These are phyloP conservation scores for Xylaria longipes DNA, from an alignment of 495 filamentous ascomycete genomes.

Conservation along the genomic window DNA sequence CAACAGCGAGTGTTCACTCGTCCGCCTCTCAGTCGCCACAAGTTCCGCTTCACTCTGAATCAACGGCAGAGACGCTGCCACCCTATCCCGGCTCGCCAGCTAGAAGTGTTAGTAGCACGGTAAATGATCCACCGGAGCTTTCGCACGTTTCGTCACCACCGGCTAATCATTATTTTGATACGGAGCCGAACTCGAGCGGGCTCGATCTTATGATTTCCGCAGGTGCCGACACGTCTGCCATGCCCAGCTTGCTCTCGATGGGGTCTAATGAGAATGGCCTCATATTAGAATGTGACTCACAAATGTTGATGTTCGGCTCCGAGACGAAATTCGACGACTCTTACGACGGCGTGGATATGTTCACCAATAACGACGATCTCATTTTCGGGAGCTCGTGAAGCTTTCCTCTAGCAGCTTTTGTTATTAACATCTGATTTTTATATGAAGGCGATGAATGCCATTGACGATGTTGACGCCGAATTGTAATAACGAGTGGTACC, in stretches of 20 bases:
- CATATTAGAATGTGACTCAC: constrained; percentile 45
- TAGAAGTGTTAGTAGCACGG: constrained; percentile 48
- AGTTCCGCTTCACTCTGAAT: constrained; percentile 36
- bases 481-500: constrained; percentile 3
- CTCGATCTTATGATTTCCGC: constrained; percentile 36
- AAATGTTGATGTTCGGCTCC: constrained; percentile 46
- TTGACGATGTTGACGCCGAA: constrained; percentile 5
- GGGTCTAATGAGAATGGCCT: constrained; percentile 40
- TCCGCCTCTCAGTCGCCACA: constrained; percentile 47
- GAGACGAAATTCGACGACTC: constrained; percentile 53
- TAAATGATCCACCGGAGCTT: constrained; percentile 55
- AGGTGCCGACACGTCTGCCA: constrained; percentile 33
- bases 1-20: constrained; percentile 46
- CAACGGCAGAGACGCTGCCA: constrained; percentile 34
- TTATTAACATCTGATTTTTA: neutral
- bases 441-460: constrained; percentile 3
- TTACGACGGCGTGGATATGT: constrained; percentile 50
- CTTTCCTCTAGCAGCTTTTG: neutral
- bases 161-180: constrained; percentile 50
- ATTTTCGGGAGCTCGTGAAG: constrained; percentile 50
- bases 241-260: constrained; percentile 43
- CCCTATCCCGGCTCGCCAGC: constrained; percentile 53
- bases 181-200: constrained; percentile 45
- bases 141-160: constrained; percentile 57
- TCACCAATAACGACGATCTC: constrained; percentile 51